Evolutionary conservation across 352 stramenopile genomes (phyloP).

Genomic region (Pythium phragmiticola): DNA sequence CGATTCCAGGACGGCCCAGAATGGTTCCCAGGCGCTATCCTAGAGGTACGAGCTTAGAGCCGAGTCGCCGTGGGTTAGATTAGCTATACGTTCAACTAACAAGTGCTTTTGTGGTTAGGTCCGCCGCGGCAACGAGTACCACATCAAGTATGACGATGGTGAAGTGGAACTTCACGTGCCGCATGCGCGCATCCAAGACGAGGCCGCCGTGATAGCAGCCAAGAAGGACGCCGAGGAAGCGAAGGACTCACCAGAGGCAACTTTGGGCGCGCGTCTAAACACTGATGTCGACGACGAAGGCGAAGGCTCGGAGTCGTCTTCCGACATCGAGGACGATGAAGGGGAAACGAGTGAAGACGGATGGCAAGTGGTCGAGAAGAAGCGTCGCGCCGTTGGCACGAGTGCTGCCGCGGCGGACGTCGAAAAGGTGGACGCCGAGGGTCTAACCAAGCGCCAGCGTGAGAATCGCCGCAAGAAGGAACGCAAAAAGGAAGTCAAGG

Average conservation of each 20-base stretch:
- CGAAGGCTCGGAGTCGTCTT: constrained; percentile 12
- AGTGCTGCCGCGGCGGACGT: constrained; percentile 6
- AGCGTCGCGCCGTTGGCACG: background rate
- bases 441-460: constrained; percentile 76
- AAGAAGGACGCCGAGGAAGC: constrained; percentile 7
- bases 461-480: constrained; percentile 81
- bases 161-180: constrained; percentile 72
- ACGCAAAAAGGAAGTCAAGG: constrained; percentile 73
- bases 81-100: background rate
- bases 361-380: constrained; percentile 62
- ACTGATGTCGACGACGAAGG: constrained; percentile 12
- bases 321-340: constrained; percentile 17
- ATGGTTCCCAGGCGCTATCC: constrained; percentile 66
- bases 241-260: background rate
- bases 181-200: constrained; percentile 43
- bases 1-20: constrained; percentile 50
- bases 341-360: constrained; percentile 51
- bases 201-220: constrained; percentile 1
- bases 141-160: constrained; percentile 78
- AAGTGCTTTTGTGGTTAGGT: constrained; percentile 22
- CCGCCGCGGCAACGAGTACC: constrained; percentile 50
- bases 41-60: constrained; percentile 39
- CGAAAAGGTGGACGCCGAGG: constrained; percentile 36
- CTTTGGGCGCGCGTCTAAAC: constrained; percentile 1
- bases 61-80: background rate